These are phyloP conservation scores for Mortierella sp. DNA, from an alignment of 371 early-diverging fungal species.

Conservation along the genomic window DNA sequence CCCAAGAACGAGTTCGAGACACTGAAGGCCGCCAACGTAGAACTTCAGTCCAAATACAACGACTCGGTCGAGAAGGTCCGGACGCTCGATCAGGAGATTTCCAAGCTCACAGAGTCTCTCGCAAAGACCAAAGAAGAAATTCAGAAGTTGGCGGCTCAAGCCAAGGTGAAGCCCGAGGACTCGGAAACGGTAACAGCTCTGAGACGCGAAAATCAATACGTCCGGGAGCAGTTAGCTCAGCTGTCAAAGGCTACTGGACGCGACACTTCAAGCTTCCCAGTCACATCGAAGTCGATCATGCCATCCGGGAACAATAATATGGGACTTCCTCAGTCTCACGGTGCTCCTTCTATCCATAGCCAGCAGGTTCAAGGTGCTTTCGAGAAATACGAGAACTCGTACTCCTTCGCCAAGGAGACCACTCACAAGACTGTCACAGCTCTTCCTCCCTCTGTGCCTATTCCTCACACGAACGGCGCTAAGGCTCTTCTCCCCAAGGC, in stretches of 20 bases:
- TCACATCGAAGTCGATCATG: conserved; percentile 28
- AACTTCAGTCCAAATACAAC: conserved; percentile 62
- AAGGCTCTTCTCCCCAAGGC: conserved; percentile 20
- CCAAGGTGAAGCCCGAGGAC: conserved; percentile 56
- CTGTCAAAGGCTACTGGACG: conserved; percentile 56
- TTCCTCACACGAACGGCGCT: conserved; percentile 29
- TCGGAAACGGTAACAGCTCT: conserved; percentile 55
- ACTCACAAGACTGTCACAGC: conserved; percentile 29
- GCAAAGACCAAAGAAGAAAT: conserved; percentile 77
- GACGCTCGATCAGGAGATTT: conserved; percentile 77
- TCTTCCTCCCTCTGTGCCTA: conserved; percentile 27
- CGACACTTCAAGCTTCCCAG: conserved; percentile 46
- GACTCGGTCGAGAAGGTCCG: conserved; percentile 67
- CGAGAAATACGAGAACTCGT: conserved; percentile 47
- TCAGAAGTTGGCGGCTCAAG: conserved; percentile 66
- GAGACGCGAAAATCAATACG: conserved; percentile 54
- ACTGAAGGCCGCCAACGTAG: conserved; percentile 65
- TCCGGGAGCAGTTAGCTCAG: conserved; percentile 58
- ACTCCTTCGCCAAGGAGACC: conserved; percentile 48
- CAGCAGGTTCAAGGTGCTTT: conserved; percentile 39
- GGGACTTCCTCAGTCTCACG: conserved; percentile 48
- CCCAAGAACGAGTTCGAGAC: conserved; percentile 69
- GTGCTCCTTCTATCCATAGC: conserved; percentile 16
- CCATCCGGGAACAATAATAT: conserved; percentile 57
- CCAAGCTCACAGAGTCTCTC: conserved; percentile 70